Evolutionary conservation across 352 stramenopile genomes (phyloP), one percentile per base, ranked within the genome.

Genomic region (Pythium chondricola): DNA sequence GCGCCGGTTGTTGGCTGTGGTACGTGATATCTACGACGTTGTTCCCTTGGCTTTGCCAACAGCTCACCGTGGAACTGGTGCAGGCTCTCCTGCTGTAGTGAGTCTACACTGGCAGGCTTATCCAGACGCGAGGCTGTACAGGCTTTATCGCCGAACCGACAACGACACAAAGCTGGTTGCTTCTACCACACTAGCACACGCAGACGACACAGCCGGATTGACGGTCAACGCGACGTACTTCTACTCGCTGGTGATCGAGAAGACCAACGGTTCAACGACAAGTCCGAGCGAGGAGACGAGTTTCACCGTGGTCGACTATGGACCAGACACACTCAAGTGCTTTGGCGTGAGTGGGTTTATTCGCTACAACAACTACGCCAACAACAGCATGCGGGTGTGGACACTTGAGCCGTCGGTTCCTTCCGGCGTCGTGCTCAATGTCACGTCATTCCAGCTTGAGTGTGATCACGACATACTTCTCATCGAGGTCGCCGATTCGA

Each of bases 401-500:
- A 69, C 56, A 5, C 69, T 86, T 17, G 44, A 37, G 6, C 67
- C 61, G 8, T 17, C 38, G 3, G 39, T 43, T 10, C 54, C 69
- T 17, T 37, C 52, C 0, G 49, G 51, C 0, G 35, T 82, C 21
- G 11, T 62, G 14, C 58, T 86, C 24, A 81, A 63, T 54, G 45
- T 84, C 6, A 67, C 65, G 0, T 51, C 40, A 9, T 87, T 87
- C 48, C 71, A 57, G 47, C 61, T 87, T 6, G 75, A 87, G 36
- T 87, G 75, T 27, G 58, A 83, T 33, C 69, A 83, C 33, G 75
- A 85, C 17, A 55, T 25, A 5, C 47, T 83, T 20, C 35, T 47
- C 5, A 64, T 86, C 17, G 49, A 32, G 3, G 48, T 54, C 2
- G 68, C 44, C 17, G 10, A 30, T 1, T 52, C 42, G 4, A 56